Conservation (phyloP, 2,329 filamentous ascomycete genomes). For the Talaromyces pinophilus region DNA sequence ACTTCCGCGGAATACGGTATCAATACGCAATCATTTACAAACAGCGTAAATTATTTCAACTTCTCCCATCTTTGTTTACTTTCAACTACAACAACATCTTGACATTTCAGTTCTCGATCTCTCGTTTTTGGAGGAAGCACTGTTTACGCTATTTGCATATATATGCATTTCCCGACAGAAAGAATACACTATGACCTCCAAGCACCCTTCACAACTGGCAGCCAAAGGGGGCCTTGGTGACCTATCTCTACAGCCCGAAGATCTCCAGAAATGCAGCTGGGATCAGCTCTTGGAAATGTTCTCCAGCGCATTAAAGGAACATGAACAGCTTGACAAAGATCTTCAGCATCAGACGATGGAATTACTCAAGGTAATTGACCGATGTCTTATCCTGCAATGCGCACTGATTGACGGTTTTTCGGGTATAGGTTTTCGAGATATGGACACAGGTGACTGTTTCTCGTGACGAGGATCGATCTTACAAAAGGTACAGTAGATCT, state of each 20-base stretch:
- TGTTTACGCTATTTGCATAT: background rate
- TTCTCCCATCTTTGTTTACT: background rate
- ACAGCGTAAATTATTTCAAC: background rate
- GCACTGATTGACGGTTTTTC: constrained; percentile 14
- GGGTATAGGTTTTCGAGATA: constrained; percentile 68
- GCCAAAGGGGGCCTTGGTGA: constrained; percentile 10
- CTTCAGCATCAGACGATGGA: constrained; percentile 67
- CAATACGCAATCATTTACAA: constrained; percentile 8
- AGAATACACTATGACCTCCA: background rate
- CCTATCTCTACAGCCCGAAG: constrained; percentile 17
- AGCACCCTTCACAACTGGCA: background rate
- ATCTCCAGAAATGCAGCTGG: constrained; percentile 53
- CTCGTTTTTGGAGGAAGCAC: too few relatives aligned
- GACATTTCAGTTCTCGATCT: background rate
- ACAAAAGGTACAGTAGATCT: constrained; percentile 63
- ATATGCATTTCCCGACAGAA: background rate
- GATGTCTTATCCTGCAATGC: background rate
- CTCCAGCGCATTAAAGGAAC: constrained; percentile 63
- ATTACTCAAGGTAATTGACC: constrained; percentile 62
- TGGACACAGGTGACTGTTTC: constrained; percentile 74
- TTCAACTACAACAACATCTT: background rate
- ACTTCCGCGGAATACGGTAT: background rate
- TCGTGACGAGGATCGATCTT: constrained; percentile 74
- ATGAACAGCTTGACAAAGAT: constrained; percentile 64
- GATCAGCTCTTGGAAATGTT: constrained; percentile 71